Percentiles rank a stretch among this genome's conserved stretches.
Evolutionary conservation across 768 basidiomycete genomes (phyloP).

Genomic region (Clathrus columnatus): DNA sequence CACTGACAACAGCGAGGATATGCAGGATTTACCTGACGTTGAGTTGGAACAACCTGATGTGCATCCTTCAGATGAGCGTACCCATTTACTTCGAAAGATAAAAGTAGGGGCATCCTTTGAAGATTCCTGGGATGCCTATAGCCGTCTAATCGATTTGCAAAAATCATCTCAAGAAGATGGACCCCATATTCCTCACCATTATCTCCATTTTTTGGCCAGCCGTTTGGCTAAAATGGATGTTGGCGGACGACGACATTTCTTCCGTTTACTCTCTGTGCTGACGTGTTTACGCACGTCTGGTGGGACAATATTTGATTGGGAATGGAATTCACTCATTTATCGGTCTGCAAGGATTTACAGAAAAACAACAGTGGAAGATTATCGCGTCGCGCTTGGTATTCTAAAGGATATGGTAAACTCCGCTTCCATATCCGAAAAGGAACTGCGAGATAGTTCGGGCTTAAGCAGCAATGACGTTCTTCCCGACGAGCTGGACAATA

Average conservation of each 20-base stretch:
- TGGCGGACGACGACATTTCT: constrained; percentile 50
- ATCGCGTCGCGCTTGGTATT: constrained; percentile 49
- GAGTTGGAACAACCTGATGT: not conserved
- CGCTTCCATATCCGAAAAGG: not conserved
- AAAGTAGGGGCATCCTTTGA: constrained; percentile 15
- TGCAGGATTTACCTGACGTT: not conserved
- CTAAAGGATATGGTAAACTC: constrained; percentile 47
- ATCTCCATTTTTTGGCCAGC: constrained; percentile 55
- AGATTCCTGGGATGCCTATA: constrained; percentile 39
- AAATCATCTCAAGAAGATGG: constrained; percentile 11
- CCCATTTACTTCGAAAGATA: not conserved
- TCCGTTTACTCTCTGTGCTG: constrained; percentile 61
- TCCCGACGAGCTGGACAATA: not conserved
- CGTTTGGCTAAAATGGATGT: constrained; percentile 47
- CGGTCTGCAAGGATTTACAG: constrained; percentile 59
- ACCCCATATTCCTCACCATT: constrained; percentile 24
- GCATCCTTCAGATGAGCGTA: not conserved
- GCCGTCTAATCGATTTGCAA: constrained; percentile 20
- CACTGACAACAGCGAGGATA: not conserved
- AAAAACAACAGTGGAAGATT: constrained; percentile 47
- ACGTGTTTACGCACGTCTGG: constrained; percentile 47
- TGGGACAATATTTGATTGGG: constrained; percentile 46
- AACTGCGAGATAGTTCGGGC: constrained; percentile 15
- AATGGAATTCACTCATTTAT: constrained; percentile 73
- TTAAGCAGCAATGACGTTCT: constrained; percentile 29